Base-by-base conservation (phyloP, 352 stramenopile species). In the Phytophthora lateralis region DNA sequence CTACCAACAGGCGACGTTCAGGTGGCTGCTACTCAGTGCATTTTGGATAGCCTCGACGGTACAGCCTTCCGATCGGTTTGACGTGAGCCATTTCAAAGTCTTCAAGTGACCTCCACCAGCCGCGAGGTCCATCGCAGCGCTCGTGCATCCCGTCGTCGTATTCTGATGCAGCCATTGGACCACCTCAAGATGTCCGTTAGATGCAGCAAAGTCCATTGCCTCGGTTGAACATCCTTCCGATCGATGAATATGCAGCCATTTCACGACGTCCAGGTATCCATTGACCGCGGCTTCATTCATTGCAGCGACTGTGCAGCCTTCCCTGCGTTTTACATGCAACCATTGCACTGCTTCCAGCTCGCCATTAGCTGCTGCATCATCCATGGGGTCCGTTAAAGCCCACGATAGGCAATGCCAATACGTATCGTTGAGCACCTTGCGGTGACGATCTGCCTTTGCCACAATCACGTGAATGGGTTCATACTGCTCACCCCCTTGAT, bases 161-260 rank as follows among this genome's bases (percentile, higher is more conserved):
- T 61, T 45, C 9, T 9, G 21, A 2, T 61, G 21, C 14, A 61
- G 43, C 54, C 53, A 60, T 30, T 53, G 10, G 11, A 60, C 42
- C 0, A 53, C n/a, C 3, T 53, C 29, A 2, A 60, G n/a, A 17
- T 60, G 12, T 2, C 41, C 53, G 6, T 43, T 39, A 2, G 29
- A 8, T 18, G 53, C 53, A 11, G 53, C 53, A 29, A 14, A 20
- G n/a, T 59, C 51, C 27, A 51, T 51, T 6, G 51, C 39, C 10
- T 21, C 30, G 5, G 17, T 34, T n/a, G 39, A 43, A 9, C 17
- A 59, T 3, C 26, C 41, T 52, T 60, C 43, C n/a, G 21, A 38
- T 15, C 53, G 29, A 37, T 51, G 50, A 0, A 3, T 2, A 29
- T 46, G 14, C 5, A 60, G 11, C 30, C 41, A 52, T 20, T 60